Conservation (phyloP, 2,329 filamentous ascomycete species). For the Colletotrichum musae region DNA sequence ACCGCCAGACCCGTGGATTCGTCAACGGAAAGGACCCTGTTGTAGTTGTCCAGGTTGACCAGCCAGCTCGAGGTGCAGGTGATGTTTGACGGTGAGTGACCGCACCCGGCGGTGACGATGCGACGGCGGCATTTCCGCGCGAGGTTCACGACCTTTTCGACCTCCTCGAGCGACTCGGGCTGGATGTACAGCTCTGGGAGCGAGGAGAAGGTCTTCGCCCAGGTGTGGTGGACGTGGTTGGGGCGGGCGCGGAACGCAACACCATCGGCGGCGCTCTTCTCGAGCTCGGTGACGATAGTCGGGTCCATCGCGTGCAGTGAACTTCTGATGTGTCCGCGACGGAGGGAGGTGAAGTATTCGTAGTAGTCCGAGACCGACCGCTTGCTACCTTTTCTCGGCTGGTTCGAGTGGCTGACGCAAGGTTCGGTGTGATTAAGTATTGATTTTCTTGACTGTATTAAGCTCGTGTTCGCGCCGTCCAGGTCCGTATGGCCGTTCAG, state of each 20-base stretch:
- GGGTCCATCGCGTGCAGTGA: slow-evolving; percentile 52
- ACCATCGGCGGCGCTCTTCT: slow-evolving; percentile 48
- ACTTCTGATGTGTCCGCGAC: not conserved
- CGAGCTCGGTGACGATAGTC: slow-evolving; percentile 52
- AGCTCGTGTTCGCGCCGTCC: not conserved
- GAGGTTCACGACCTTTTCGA: slow-evolving; percentile 86
- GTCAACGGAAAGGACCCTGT: slow-evolving; percentile 80
- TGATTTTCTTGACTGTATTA: not conserved
- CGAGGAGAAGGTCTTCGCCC: slow-evolving; percentile 93
- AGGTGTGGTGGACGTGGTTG: slow-evolving; percentile 87
- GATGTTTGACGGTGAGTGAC: slow-evolving; percentile 91
- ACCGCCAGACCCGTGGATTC: slow-evolving; percentile 75
- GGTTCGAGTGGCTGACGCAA: not conserved
- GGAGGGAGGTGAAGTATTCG: no score
- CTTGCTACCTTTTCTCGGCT: not conserved
- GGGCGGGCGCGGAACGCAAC: slow-evolving; percentile 83
- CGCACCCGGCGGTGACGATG: slow-evolving; percentile 88
- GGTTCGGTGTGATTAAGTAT: not conserved
- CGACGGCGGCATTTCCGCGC: slow-evolving; percentile 86
- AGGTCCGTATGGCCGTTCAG: not conserved
- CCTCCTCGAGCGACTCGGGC: slow-evolving; percentile 82
- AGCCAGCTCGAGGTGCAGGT: slow-evolving; percentile 97
- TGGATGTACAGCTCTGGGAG: slow-evolving; percentile 92
- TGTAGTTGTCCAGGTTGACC: slow-evolving; percentile 90
- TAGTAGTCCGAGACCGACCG: no score